Conservation (phyloP, 2,329 filamentous ascomycete species). For the Epichloe sp. region DNA sequence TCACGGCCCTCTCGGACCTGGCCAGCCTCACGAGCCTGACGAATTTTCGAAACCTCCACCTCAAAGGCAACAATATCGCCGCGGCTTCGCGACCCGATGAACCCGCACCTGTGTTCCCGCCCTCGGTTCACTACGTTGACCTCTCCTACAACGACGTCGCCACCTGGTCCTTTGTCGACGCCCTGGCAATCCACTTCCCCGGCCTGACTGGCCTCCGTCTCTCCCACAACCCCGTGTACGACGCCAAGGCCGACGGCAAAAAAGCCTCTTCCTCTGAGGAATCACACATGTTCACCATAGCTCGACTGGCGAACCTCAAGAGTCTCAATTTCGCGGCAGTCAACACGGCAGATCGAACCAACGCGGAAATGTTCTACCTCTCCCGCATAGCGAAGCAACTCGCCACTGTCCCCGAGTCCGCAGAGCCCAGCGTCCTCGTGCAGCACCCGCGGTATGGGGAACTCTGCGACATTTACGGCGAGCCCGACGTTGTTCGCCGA, state of each 20-base stretch:
- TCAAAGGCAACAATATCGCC: conserved; percentile 66
- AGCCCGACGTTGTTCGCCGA: conserved; percentile 48
- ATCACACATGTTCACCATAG: conserved; percentile 78
- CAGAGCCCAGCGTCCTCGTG: conserved; percentile 41
- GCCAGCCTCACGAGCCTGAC: conserved; percentile 36
- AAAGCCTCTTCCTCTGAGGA: conserved; percentile 52
- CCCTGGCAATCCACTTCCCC: conserved; percentile 55
- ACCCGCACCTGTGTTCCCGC: conserved; percentile 34
- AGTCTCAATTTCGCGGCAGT: conserved; percentile 64
- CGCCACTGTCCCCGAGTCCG: conserved; percentile 38
- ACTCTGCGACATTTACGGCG: conserved; percentile 65
- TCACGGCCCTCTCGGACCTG: conserved; percentile 46
- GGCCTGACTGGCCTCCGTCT: conserved; percentile 63
- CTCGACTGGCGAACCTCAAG: conserved; percentile 54
- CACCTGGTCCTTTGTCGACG: conserved; percentile 63
- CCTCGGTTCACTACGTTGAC: conserved; percentile 51
- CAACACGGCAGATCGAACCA: conserved; percentile 59
- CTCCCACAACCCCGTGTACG: conserved; percentile 75
- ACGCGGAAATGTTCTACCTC: conserved; percentile 90
- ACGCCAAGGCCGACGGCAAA: conserved; percentile 32
- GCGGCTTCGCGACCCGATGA: conserved; percentile 18
- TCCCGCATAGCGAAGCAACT: conserved; percentile 70
- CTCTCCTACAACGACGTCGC: conserved; percentile 58
- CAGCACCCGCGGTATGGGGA: conserved; percentile 60
- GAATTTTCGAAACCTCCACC: conserved; percentile 45